These are phyloP conservation scores for Boletus patriciae DNA, from an alignment of 768 basidiomycete species.

Conservation along the genomic window DNA sequence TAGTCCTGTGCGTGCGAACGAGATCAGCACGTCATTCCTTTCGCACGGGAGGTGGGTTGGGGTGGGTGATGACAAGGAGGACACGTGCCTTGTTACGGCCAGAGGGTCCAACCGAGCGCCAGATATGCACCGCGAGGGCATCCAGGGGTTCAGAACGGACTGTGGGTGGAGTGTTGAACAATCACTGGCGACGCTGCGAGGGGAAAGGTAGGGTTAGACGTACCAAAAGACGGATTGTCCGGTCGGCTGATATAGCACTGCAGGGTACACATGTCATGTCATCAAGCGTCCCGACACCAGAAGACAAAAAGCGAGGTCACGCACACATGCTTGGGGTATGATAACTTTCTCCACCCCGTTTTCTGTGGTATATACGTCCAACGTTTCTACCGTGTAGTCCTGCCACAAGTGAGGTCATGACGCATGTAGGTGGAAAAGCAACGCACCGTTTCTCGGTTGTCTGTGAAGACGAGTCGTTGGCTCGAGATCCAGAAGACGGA, in stretches of 20 bases:
- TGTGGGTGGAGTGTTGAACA: conserved; percentile 27
- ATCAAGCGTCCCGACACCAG: not conserved
- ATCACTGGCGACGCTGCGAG: too few relatives aligned
- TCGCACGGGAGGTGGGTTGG: not conserved
- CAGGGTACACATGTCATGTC: not conserved
- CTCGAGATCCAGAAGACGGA: not conserved
- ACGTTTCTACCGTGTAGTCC: conserved; percentile 82
- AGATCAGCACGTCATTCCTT: not conserved
- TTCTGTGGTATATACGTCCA: conserved; percentile 68
- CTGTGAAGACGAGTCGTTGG: conserved; percentile 34
- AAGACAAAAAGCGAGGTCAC: not conserved
- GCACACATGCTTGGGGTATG: conserved; percentile 36
- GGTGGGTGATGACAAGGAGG: too few relatives aligned
- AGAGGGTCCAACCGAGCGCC: conserved; percentile 75
- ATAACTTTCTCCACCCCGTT: conserved; percentile 53
- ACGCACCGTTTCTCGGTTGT: conserved; percentile 78
- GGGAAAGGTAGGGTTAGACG: conserved; percentile 13
- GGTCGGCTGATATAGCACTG: conserved; percentile 85
- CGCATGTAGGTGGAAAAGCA: not conserved
- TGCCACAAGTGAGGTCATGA: conserved; percentile 25
- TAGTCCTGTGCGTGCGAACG: conserved; percentile 62
- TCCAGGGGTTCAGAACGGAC: conserved; percentile 81
- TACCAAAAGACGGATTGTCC: conserved; percentile 90
- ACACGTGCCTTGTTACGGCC: conserved; percentile 76
- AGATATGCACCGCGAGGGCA: conserved; percentile 64